phyloP scores from a whole-genome alignment of 2,329 filamentous ascomycete genomes.

The Paraphoma sp. region DNA sequence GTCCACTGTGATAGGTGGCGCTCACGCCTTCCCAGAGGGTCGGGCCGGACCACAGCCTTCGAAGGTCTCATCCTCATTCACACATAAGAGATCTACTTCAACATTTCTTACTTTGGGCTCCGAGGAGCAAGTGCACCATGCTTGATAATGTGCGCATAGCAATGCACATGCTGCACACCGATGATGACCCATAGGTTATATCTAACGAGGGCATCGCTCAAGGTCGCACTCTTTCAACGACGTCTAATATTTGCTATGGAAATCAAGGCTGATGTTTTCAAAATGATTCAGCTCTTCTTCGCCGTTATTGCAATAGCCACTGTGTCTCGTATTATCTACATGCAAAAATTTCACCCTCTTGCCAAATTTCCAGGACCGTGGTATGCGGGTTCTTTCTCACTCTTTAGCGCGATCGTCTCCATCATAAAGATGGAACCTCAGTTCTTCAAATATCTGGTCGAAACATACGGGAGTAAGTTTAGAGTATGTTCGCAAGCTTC shows the following conservation, averaged over 20 bases:
- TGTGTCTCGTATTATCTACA: constrained; percentile 39
- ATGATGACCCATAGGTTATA: not conserved
- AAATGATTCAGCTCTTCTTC: too few relatives aligned
- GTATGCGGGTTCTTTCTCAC: constrained; percentile 43
- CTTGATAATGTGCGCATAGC: not conserved
- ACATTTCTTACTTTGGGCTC: not conserved
- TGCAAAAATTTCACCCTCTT: constrained; percentile 52
- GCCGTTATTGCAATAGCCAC: constrained; percentile 9
- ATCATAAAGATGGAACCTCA: constrained; percentile 34
- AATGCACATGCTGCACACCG: not conserved
- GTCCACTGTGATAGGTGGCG: not conserved
- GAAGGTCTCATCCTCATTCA: not conserved
- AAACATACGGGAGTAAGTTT: constrained; percentile 37
- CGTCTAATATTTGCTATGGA: not conserved
- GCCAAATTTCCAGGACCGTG: constrained; percentile 53
- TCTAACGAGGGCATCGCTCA: too few relatives aligned
- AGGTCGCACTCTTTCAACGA: not conserved
- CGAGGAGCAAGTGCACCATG: not conserved
- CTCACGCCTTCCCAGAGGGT: not conserved
- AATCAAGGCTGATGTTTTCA: not conserved
- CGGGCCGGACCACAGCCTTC: not conserved
- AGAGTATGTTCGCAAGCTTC: not conserved
- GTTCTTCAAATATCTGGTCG: constrained; percentile 35
- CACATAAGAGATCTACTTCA: not conserved
- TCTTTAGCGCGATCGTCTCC: constrained; percentile 37